Base-by-base conservation (phyloP, 768 basidiomycete species). In the Boletus sensibilis region DNA sequence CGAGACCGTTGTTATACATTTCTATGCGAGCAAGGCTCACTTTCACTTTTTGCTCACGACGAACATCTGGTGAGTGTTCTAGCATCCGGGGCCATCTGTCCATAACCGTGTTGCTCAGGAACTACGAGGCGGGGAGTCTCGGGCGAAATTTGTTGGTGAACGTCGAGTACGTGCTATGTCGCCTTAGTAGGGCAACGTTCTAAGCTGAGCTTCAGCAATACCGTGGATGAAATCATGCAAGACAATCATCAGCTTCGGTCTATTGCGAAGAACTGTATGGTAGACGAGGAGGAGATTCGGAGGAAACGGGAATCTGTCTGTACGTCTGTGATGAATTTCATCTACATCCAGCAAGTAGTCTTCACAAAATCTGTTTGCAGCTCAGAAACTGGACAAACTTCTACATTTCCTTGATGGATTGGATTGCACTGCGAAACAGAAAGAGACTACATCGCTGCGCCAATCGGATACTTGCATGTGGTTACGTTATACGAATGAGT, bases 391-490 rank as follows among this genome's bases (percentile, higher is more conserved):
- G 20, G 13, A 41, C 11, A 41, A 21, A 20, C 4, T 41, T 12
- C 14, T 47, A 20, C n/a, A 21, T 27, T n/a, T 57, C 25, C 41
- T 45, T 14, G 12, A n/a, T 14, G 12, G 13, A 41, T 21, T 41
- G 12, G 20, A 41, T 41, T 41, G 12, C 40, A 12, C 10, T 2
- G 12, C 8, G 16, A 55, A 45, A 18, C 61, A 58, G 27, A 31
- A 33, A 39, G 3, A 27, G 2, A 49, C 60, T 0, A 40, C 29
- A 1, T 33, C 38, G 0, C 20, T 48, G 1, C 61, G 61, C 9
- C 46, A 63, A 35, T 20, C 52, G 4, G 41, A 20, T 14, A 63
- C 55, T 10, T 64, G 62, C 43, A 25, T 10, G 5, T 60, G 62
- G 62, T 38, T 64, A 2, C 52, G 27, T 34, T 8, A 14, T 4